Base-by-base conservation (phyloP, 208 protist genomes). In the Acanthamoeba healyi region DNA sequence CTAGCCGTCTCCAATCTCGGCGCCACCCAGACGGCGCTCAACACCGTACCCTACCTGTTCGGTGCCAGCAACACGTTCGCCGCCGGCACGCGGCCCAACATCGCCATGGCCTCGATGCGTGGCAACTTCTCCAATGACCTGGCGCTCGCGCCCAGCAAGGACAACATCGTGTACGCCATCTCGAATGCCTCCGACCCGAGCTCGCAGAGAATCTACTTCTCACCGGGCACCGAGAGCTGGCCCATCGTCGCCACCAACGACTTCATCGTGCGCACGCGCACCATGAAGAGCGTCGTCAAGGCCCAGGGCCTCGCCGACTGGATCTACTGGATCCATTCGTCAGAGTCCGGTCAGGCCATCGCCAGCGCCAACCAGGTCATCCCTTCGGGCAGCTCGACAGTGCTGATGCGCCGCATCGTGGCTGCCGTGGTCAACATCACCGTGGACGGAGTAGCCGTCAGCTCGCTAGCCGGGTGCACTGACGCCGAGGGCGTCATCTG, bases 171-270 rank as follows among this genome's bases (percentile, higher is more conserved):
- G 26, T 26, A 26, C 29, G 61, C 61, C 29, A 34, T 70, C 26
- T 26, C 61, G 14, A 70, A 70, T 24, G 61, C 61, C 26, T 12
- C 61, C 26, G 29, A 70, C 22, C 61, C 61, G 61, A 54, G 49
- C 61, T 70, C 61, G 29, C 19, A 26, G 29, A 6, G 61, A 7
- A 70, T 26, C 19, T 34, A 29, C 61, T 70, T 70, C 26, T 26
- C 61, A 29, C 61, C 61, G 61, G 61, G 61, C 61, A 26, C 19
- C 61, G 61, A 70, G 26, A 70, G 61, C 61, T 70, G 61, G 61
- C 61, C 61, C 26, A 70, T 70, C 26, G 29, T 70, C 61, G 29
- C 61, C 61, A 36, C 19, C 14, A 70, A 70, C 61, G 6, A 26
- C 26, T 70, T 70, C 61, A 70, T 70, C 26, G 61, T 70, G 26